phyloP scores from a whole-genome alignment of 106 monocot species.

The Cymbidium sinense region DNA sequence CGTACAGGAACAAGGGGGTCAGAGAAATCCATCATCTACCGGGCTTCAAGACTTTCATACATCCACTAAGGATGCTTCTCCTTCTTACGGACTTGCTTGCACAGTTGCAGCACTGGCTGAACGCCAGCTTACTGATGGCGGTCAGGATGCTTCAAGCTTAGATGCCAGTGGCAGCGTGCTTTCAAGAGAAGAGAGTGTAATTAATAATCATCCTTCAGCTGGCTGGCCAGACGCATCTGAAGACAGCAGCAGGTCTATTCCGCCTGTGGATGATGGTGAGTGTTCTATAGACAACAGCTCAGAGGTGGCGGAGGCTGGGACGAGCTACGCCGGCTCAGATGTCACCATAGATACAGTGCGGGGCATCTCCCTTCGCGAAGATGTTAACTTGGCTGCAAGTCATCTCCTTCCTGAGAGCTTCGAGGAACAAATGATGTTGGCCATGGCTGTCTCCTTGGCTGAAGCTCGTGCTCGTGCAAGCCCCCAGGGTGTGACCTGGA shows the following conservation, averaged over 20 bases:
- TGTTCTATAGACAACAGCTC: conserved; percentile 15
- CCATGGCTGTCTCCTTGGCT: conserved; percentile 49
- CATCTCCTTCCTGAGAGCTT: conserved; percentile 34
- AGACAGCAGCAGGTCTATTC: not conserved
- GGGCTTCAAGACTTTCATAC: conserved; percentile 2
- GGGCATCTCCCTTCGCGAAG: conserved; percentile 4
- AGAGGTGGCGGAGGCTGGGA: conserved; percentile 36
- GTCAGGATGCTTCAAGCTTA: no score
- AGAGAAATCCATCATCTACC: conserved; percentile 21
- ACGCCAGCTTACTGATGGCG: conserved; percentile 17
- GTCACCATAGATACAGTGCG: conserved; percentile 11
- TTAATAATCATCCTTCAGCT: not conserved
- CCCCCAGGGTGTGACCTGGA: conserved; percentile 22
- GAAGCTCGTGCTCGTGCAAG: conserved; percentile 32
- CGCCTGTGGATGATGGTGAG: not conserved
- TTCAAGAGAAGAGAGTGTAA: not conserved
- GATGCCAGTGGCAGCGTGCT: no score
- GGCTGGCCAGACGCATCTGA: not conserved
- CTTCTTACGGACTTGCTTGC: conserved; percentile 37
- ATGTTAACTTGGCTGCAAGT: conserved; percentile 6
- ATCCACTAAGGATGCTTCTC: conserved; percentile 11
- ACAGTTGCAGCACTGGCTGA: conserved; percentile 52
- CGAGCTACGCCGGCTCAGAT: conserved; percentile 34
- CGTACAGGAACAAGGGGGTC: conserved; percentile 35
- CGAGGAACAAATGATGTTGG: conserved; percentile 63